A percentile compares a stretch with the other conserved stretches of the same genome.
phyloP scores from a whole-genome alignment of 495 filamentous ascomycete species.

The Niebla homalea region DNA sequence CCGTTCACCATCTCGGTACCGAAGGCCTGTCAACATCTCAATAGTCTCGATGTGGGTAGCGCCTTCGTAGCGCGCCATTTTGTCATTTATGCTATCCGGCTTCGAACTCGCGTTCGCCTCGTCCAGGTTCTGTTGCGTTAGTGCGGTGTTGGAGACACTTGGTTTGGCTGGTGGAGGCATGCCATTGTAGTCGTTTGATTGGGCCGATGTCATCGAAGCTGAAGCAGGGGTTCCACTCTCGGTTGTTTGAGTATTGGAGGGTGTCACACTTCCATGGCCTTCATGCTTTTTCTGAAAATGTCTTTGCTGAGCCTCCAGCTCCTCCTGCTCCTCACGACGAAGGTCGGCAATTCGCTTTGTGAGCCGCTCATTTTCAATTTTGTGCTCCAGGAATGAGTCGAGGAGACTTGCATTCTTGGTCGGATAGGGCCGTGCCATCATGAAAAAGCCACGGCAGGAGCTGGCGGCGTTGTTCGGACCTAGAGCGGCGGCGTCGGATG shows the following conservation, averaged over 20 bases:
- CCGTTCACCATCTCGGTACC: slow-evolving; percentile 80
- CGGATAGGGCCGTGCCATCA: slow-evolving; percentile 86
- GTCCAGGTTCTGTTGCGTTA: slow-evolving; percentile 70
- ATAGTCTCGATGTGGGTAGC: slow-evolving; percentile 73
- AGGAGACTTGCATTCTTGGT: slow-evolving; percentile 72
- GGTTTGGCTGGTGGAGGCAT: slow-evolving; percentile 65
- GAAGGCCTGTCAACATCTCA: slow-evolving; percentile 83
- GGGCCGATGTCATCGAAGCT: slow-evolving; percentile 16
- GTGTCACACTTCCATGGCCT: slow-evolving; percentile 38
- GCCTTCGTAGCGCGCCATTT: slow-evolving; percentile 62
- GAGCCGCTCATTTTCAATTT: slow-evolving; percentile 90
- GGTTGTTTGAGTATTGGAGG: slow-evolving; percentile 32
- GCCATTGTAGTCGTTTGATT: slow-evolving; percentile 26
- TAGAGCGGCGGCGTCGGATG: slow-evolving; percentile 44
- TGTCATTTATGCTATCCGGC: slow-evolving; percentile 62
- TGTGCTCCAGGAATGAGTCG: slow-evolving; percentile 93
- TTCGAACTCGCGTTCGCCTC: slow-evolving; percentile 54
- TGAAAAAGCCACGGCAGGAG: slow-evolving; percentile 80
- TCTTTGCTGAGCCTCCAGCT: slow-evolving; percentile 39
- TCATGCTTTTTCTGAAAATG: slow-evolving; percentile 41
- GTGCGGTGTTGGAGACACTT: slow-evolving; percentile 41
- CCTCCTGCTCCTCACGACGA: slow-evolving; percentile 73
- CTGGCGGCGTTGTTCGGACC: slow-evolving; percentile 48
- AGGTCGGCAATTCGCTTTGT: slow-evolving; percentile 74
- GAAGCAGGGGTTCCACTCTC: slow-evolving; percentile 21